These are phyloP conservation scores for Oryza rufipogon DNA, from an alignment of 176 grass and related monocot species.

Conservation along the genomic window DNA sequence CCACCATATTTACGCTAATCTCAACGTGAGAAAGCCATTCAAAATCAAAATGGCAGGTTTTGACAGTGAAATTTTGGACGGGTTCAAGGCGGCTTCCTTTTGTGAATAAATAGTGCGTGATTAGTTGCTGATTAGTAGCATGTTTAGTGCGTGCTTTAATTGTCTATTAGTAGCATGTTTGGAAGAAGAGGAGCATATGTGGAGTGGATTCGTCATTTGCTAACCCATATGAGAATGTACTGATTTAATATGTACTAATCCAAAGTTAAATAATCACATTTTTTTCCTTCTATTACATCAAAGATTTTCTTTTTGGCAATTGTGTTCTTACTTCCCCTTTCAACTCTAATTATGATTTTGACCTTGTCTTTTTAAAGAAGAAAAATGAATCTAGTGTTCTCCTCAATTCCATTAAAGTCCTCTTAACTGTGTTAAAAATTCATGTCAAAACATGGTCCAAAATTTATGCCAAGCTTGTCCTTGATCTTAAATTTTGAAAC, in stretches of 20 bases:
- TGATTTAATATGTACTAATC: neutral
- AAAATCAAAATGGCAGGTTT: neutral
- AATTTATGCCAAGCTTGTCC: too few relatives aligned
- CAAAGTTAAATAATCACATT: neutral
- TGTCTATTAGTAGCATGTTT: neutral
- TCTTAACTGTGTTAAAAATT: too few relatives aligned
- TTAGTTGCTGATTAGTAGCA: neutral
- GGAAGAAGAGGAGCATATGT: neutral
- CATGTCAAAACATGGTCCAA: too few relatives aligned
- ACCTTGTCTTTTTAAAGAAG: too few relatives aligned
- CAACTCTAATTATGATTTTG: too few relatives aligned
- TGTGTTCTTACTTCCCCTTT: too few relatives aligned
- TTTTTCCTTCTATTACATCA: neutral
- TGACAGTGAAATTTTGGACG: neutral
- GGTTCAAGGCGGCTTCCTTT: neutral
- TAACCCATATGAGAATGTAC: neutral
- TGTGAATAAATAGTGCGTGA: neutral
- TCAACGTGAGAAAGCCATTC: neutral
- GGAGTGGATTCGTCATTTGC: neutral
- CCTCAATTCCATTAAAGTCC: too few relatives aligned
- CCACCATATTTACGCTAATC: neutral
- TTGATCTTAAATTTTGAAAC: too few relatives aligned
- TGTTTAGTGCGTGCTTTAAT: neutral
- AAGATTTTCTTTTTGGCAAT: too few relatives aligned
- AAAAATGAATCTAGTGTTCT: too few relatives aligned